Conservation (phyloP, 352 stramenopile species). For the Aphanomyces cochlioides region DNA sequence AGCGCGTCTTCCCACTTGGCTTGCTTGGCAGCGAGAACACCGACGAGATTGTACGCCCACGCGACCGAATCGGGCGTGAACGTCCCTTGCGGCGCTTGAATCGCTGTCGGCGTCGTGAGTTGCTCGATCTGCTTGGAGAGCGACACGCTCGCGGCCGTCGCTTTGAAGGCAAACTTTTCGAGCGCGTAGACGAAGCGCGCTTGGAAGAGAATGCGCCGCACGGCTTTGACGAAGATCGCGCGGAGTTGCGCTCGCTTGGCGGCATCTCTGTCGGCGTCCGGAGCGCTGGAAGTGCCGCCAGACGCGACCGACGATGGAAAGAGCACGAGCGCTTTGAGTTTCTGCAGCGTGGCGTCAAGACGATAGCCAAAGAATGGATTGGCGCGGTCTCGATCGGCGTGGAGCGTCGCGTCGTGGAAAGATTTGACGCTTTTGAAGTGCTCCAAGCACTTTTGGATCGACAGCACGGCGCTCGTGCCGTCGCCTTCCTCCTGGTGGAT, state of each 20-base stretch:
- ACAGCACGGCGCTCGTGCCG: background rate
- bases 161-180: conserved; percentile 11
- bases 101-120: background rate
- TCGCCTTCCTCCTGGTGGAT: conserved; percentile 17
- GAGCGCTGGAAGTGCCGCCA: background rate
- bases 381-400: background rate
- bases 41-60: conserved; percentile 53
- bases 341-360: background rate
- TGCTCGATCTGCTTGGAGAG: conserved; percentile 18
- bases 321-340: background rate
- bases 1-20: conserved; percentile 48
- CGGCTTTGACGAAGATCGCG: conserved; percentile 8
- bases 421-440: conserved; percentile 9
- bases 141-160: background rate
- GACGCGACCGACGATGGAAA: background rate
- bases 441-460: conserved; percentile 1
- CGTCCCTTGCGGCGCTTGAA: conserved; percentile 31
- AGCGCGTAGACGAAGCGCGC: conserved; percentile 4
- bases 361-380: conserved; percentile 15
- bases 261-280: background rate
- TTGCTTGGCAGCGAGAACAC: conserved; percentile 34
- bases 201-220: conserved; percentile 16
- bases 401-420: background rate
- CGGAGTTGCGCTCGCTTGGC: background rate
- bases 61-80: conserved; percentile 43